These are phyloP conservation scores for Arachis stenosperma DNA, from an alignment of 306 rosid genomes.

Conservation along the genomic window DNA sequence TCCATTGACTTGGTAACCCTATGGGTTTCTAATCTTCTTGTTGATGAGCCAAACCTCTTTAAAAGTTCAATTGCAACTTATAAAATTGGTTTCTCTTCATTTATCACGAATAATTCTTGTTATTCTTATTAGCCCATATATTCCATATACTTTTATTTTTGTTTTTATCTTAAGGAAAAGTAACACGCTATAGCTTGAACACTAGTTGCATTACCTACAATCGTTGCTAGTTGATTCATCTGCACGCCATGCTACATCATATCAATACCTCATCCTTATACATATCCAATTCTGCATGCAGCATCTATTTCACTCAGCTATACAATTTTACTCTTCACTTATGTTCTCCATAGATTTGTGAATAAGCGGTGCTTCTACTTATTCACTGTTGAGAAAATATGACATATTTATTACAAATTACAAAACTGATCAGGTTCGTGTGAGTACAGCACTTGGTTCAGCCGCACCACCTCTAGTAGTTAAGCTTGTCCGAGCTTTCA, in stretches of 20 bases:
- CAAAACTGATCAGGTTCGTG: constrained; percentile 72
- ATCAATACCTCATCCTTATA: background rate
- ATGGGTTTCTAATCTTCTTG: background rate
- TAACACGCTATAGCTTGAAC: constrained; percentile 8
- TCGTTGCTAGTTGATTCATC: constrained; percentile 28
- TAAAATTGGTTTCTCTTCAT: background rate
- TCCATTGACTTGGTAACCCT: background rate
- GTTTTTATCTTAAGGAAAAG: background rate
- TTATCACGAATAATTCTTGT: background rate
- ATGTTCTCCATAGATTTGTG: constrained; percentile 18
- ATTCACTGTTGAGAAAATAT: constrained; percentile 29
- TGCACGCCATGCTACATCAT: constrained; percentile 22
- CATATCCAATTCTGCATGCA: constrained; percentile 5
- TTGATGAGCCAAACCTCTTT: background rate
- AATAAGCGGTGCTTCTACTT: constrained; percentile 25
- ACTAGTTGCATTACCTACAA: background rate
- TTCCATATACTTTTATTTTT: background rate
- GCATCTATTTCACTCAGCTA: constrained; percentile 20
- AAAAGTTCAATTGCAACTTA: background rate
- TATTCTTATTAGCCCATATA: background rate
- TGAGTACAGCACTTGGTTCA: constrained; percentile 89
- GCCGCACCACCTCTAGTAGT: constrained; percentile 83
- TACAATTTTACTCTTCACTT: constrained; percentile 30
- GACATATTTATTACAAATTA: constrained; percentile 26
- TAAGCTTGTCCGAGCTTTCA: constrained; percentile 74